Conservation (phyloP, 108 stramenopile species). For the Cyclostephanos tholiformis region DNA sequence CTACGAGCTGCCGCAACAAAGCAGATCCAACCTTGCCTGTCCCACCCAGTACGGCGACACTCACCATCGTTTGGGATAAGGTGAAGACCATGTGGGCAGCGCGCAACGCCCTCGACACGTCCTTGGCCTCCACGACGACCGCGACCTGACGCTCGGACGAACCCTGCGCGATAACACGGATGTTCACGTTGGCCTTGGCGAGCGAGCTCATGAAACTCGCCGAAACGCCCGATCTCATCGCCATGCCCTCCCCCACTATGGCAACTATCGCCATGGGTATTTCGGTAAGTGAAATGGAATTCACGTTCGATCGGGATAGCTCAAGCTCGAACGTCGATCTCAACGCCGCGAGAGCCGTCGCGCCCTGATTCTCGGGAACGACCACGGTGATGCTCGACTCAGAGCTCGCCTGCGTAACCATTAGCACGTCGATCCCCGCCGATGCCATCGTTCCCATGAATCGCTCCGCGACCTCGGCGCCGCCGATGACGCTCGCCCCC, state of each 20-base stretch:
- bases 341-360: conserved; percentile 60
- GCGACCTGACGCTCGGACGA: conserved; percentile 86
- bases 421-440: conserved; percentile 70
- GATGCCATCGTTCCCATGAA: conserved; percentile 85
- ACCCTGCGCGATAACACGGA: conserved; percentile 87
- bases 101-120: conserved; percentile 79
- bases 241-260: conserved; percentile 89
- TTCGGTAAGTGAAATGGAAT: conserved; percentile 53
- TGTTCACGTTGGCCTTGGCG: conserved; percentile 85
- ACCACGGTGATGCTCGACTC: conserved; percentile 85
- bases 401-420: conserved; percentile 87
- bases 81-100: conserved; percentile 88
- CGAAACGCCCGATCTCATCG: conserved; percentile 76
- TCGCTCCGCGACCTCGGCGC: conserved; percentile 76
- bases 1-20: conserved; percentile 55
- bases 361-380: conserved; percentile 69
- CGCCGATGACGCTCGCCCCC: conserved; percentile 85
- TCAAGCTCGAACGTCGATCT: conserved; percentile 74
- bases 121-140: conserved; percentile 69
- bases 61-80: conserved; percentile 65
- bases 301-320: conserved; percentile 62
- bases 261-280: conserved; percentile 77
- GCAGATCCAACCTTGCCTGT: conserved; percentile 65
- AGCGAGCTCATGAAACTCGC: conserved; percentile 84
- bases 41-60: conserved; percentile 61